Conservation (phyloP, 2,329 filamentous ascomycete genomes). For the Lecanicillium sp. region DNA sequence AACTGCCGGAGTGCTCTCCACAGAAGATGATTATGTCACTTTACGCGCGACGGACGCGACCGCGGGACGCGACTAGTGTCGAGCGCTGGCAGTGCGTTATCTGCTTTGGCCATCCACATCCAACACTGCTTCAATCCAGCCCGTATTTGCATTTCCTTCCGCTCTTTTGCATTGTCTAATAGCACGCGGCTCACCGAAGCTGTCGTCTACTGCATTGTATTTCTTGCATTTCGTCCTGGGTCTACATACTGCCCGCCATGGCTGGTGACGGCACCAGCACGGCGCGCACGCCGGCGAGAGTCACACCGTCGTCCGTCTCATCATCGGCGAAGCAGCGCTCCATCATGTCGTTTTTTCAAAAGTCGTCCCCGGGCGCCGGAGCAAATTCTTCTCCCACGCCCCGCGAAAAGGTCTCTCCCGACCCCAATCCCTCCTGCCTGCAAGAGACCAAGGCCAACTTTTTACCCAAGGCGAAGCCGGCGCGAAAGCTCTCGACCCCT, state of each 20-base stretch:
- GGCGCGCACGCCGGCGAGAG: constrained; percentile 26
- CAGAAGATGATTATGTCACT: too few relatives aligned
- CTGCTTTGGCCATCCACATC: neutral
- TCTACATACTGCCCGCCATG: constrained; percentile 17
- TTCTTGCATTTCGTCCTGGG: constrained; percentile 4
- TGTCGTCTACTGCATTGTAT: neutral
- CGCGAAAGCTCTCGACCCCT: constrained; percentile 49
- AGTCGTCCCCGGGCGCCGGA: constrained; percentile 27
- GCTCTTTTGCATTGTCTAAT: neutral
- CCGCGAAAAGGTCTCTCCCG: constrained; percentile 23
- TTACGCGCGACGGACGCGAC: too few relatives aligned
- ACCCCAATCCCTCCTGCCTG: constrained; percentile 27
- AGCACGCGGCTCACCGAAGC: neutral
- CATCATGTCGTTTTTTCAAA: constrained; percentile 37
- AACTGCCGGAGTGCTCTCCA: too few relatives aligned
- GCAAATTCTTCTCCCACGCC: constrained; percentile 24
- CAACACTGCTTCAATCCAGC: neutral
- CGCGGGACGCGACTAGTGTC: too few relatives aligned
- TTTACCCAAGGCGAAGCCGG: constrained; percentile 22
- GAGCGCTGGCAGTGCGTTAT: neutral
- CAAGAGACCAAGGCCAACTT: constrained; percentile 35
- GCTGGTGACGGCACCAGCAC: constrained; percentile 18
- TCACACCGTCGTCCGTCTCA: constrained; percentile 19
- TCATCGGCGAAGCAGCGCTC: constrained; percentile 32
- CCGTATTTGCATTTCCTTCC: neutral